A percentile compares a stretch with the other conserved stretches of the same genome.
These are phyloP conservation scores for Trichoderma cornu-damae DNA, from an alignment of 2,329 filamentous ascomycete genomes.

Conservation along the genomic window DNA sequence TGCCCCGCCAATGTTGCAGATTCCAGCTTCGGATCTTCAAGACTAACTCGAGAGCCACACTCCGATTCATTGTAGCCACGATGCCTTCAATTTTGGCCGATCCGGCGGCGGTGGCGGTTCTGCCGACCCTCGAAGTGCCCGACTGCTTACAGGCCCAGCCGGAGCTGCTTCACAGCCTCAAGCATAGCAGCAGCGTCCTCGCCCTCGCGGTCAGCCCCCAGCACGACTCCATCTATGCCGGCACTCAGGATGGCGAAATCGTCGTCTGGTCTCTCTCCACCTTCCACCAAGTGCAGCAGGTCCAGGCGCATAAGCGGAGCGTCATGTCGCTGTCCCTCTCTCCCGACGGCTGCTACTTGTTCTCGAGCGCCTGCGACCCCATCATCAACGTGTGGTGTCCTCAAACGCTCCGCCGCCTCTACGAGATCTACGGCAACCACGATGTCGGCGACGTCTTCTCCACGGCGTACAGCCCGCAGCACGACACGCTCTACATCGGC, in stretches of 20 bases:
- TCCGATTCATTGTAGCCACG: constrained; percentile 5
- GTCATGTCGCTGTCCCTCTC: constrained; percentile 82
- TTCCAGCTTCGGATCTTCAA: neutral
- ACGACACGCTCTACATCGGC: constrained; percentile 82
- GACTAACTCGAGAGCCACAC: neutral
- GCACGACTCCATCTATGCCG: constrained; percentile 78
- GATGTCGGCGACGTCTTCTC: constrained; percentile 96
- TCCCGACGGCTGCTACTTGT: constrained; percentile 67
- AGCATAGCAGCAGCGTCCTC: constrained; percentile 74
- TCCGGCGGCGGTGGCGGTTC: constrained; percentile 6
- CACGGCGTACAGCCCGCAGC: constrained; percentile 75
- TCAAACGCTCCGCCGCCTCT: constrained; percentile 66
- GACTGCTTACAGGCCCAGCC: constrained; percentile 37
- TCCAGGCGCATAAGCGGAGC: constrained; percentile 87
- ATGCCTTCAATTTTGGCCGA: constrained; percentile 20
- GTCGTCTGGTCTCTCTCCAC: constrained; percentile 85
- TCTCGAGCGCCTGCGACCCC: constrained; percentile 90
- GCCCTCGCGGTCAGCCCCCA: constrained; percentile 74
- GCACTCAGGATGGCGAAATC: constrained; percentile 90
- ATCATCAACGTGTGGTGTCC: constrained; percentile 94
- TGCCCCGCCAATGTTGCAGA: constrained; percentile 9
- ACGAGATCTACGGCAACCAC: constrained; percentile 88
- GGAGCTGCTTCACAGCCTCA: constrained; percentile 67
- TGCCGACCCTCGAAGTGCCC: constrained; percentile 21
- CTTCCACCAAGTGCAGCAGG: constrained; percentile 70